Conservation (phyloP, 345 rosid species). For the Cardiospermum halicacabum region DNA sequence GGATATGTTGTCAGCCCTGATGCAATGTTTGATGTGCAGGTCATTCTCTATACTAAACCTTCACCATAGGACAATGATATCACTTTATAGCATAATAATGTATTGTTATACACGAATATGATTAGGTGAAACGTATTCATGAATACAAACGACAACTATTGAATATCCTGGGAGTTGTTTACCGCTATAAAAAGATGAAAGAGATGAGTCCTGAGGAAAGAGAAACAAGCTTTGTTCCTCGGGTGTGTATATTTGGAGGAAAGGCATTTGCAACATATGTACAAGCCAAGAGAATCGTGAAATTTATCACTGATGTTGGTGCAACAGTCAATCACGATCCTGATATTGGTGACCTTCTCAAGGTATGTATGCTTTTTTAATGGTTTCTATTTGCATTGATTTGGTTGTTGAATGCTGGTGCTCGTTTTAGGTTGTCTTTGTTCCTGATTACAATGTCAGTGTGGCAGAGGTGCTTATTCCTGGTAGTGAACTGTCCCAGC, state of each 20-base stretch:
- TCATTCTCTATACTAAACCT: slow-evolving; percentile 10
- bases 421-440: slow-evolving; percentile 38
- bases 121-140: slow-evolving; percentile 42
- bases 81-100: background rate
- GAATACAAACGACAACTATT: slow-evolving; percentile 50
- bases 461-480: slow-evolving; percentile 49
- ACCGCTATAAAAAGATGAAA: slow-evolving; percentile 48
- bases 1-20: slow-evolving; percentile 48
- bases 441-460: slow-evolving; percentile 50
- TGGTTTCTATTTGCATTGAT: background rate
- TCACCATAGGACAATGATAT: background rate
- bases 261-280: slow-evolving; percentile 51
- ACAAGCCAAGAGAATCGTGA: slow-evolving; percentile 53
- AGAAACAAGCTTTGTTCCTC: slow-evolving; percentile 27
- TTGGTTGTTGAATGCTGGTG: background rate
- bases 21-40: slow-evolving; percentile 70
- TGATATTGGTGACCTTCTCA: slow-evolving; percentile 40
- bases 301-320: slow-evolving; percentile 48
- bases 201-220: slow-evolving; percentile 36
- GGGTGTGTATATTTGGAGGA: slow-evolving; percentile 52
- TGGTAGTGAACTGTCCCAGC: slow-evolving; percentile 53
- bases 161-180: slow-evolving; percentile 41
- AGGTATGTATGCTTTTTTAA: slow-evolving; percentile 28
- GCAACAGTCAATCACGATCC: slow-evolving; percentile 38
- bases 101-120: background rate